Conservation (phyloP, 23 red algal species). For the Gracilaria vermiculophylla region DNA sequence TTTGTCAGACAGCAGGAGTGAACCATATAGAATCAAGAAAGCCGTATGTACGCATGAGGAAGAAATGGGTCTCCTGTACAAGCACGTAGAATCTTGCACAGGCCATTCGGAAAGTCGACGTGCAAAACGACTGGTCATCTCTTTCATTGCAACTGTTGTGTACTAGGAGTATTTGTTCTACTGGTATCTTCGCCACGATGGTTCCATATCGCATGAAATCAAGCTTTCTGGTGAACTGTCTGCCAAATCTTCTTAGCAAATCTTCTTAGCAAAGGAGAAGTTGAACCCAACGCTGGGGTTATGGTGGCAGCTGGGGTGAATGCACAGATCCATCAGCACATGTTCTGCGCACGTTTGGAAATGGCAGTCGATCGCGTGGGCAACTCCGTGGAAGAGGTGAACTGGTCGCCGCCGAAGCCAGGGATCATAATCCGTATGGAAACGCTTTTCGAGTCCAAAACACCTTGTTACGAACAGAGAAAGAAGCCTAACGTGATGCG, state of each 20-base stretch:
- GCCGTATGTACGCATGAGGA: slow-evolving; percentile 77
- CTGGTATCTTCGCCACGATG: slow-evolving; percentile 88
- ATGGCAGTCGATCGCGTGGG: slow-evolving; percentile 62
- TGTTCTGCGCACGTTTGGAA: slow-evolving; percentile 84
- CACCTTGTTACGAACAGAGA: neutral
- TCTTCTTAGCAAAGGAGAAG: slow-evolving; percentile 47
- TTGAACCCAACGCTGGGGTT: slow-evolving; percentile 45
- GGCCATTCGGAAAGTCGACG: slow-evolving; percentile 68
- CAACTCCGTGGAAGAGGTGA: slow-evolving; percentile 55
- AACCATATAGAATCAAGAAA: slow-evolving; percentile 52
- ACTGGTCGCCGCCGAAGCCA: slow-evolving; percentile 17
- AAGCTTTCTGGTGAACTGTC: slow-evolving; percentile 71
- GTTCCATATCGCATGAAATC: slow-evolving; percentile 69
- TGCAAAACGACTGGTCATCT: slow-evolving; percentile 66
- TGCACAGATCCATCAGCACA: slow-evolving; percentile 82
- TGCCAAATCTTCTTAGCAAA: too few relatives aligned
- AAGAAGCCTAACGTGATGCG: slow-evolving; percentile 29
- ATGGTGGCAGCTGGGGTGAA: slow-evolving; percentile 72
- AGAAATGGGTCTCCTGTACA: slow-evolving; percentile 69
- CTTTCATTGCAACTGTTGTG: slow-evolving; percentile 75
- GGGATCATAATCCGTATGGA: neutral
- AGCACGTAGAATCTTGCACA: slow-evolving; percentile 80
- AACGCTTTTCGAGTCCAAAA: slow-evolving; percentile 25
- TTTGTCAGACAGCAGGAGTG: slow-evolving; percentile 44
- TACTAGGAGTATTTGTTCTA: slow-evolving; percentile 89